Base-by-base conservation (phyloP, 176 grass and related monocot genomes). In the Oryza rufipogon region DNA sequence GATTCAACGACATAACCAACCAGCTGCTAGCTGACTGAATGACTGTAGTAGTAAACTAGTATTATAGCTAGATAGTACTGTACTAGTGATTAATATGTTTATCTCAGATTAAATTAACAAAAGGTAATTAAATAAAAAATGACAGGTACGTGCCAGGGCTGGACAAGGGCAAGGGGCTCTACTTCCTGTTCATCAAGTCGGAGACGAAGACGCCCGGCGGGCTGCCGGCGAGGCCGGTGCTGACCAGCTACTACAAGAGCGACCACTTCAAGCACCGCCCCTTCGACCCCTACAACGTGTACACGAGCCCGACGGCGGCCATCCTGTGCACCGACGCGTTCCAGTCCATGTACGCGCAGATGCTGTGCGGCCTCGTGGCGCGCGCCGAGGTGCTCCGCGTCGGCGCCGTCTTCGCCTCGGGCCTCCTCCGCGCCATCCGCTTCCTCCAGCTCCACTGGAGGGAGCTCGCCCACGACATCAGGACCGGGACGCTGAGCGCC, bases 231-330 rank as follows among this genome's bases (percentile, higher is more conserved):
- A 70, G 92, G 4, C 91, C 96, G 4, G 96, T 98, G 60, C 93
- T 98, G 67, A 98, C 96, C 3, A 98, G 96, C 85, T 98, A 98
- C 87, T 98, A 98, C 96, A 98, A 98, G 89, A 98, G 96, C 81
- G 80, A 95, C 82, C 77, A 86, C 82, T 98, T 98, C 91, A 91
- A 87, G 89, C 63, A 87, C 87, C 96, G 96, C 7, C 91, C 89
- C 0, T 91, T 72, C 79, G 93, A 98, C 77, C 93, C 96, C 11
- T 98, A 88, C 89, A 88, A 92, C 63, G 89, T 90, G 68, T 95
- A 91, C 86, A 98, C 96, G 8, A 98, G 96, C 96, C 96, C 96
- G n/a, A 92, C 80, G 12, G 89, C 93, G 20, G 91, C 89, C 72
- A 92, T 98, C 87, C 93, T 98, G 11, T 98, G 96, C 91, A 69